Percentiles rank a stretch among this genome's conserved stretches.
phyloP scores from a whole-genome alignment of 2,329 filamentous ascomycete genomes.

The Lecanoromycetidae sp. region DNA sequence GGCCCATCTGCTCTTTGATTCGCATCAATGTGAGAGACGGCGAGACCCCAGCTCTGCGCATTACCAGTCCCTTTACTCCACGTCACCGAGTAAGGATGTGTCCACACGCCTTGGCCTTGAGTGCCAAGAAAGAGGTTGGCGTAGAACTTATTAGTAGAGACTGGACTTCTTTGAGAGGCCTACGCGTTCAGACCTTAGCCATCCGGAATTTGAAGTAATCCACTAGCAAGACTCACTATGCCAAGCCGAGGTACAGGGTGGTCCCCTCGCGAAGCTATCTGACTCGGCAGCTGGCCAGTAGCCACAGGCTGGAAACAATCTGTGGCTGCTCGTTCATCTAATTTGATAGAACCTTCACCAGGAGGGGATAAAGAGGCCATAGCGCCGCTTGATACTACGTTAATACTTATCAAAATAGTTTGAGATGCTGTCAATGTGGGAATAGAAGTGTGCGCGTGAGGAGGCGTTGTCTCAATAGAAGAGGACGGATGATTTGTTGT shows the following conservation, averaged over 20 bases:
- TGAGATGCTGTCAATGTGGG: background rate
- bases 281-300: conserved; percentile 10
- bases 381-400: too few species aligned
- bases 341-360: background rate
- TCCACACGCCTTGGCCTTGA: conserved; percentile 18
- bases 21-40: conserved; percentile 17
- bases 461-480: too few species aligned
- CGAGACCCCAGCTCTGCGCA: conserved; percentile 17
- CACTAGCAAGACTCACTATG: conserved; percentile 13
- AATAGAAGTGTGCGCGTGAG: background rate
- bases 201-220: background rate
- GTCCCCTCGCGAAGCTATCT: conserved; percentile 11
- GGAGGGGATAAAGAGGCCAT: background rate
- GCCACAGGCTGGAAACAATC: conserved; percentile 16
- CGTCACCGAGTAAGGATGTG: conserved; percentile 18
- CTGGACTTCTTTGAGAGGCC: conserved; percentile 13
- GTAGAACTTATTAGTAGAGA: conserved; percentile 20
- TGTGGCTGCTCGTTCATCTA: conserved; percentile 6
- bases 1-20: conserved; percentile 48
- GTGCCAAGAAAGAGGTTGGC: conserved; percentile 18
- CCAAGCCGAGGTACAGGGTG: conserved; percentile 15
- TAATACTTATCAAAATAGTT: background rate
- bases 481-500: too few species aligned
- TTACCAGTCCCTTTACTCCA: conserved; percentile 18
- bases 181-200: background rate